Evolutionary conservation across 1,284 basidiomycete species (phyloP).

Genomic region (Rhodotorula sp.): DNA sequence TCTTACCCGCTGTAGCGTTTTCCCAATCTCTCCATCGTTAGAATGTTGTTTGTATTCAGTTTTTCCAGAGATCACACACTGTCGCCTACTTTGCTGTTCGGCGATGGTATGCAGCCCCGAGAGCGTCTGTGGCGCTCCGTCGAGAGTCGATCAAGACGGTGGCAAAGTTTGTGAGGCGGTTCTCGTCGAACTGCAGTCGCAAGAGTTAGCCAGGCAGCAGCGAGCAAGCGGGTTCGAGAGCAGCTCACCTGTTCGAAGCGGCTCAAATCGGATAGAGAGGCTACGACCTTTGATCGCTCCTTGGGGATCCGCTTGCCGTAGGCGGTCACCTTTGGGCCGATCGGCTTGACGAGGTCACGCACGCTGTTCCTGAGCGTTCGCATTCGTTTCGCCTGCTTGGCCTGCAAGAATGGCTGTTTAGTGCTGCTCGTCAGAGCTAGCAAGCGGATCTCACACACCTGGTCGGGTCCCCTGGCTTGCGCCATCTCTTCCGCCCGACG

Average conservation of each 20-base stretch:
- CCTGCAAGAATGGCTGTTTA: not conserved
- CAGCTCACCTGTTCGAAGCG: slow-evolving; percentile 18
- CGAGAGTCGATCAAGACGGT: slow-evolving; percentile 34
- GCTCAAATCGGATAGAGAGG: not conserved
- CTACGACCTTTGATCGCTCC: slow-evolving; percentile 27
- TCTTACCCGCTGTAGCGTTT: not conserved
- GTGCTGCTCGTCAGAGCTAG: not conserved
- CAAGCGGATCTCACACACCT: slow-evolving; percentile 12
- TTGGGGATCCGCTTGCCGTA: slow-evolving; percentile 37
- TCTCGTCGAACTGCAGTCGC: slow-evolving; percentile 27
- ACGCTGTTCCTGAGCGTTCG: slow-evolving; percentile 27
- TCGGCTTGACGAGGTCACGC: slow-evolving; percentile 18
- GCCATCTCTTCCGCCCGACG: slow-evolving; percentile 19
- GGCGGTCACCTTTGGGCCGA: slow-evolving; percentile 26
- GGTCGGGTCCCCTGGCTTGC: slow-evolving; percentile 17
- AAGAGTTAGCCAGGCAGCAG: not conserved
- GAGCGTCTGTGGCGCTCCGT: slow-evolving; percentile 22
- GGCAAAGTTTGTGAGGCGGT: slow-evolving; percentile 27
- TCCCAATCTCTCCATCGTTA: not conserved
- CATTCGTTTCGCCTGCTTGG: slow-evolving; percentile 32
- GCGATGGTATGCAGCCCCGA: slow-evolving; percentile 33
- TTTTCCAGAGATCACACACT: not conserved
- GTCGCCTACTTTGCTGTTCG: slow-evolving; percentile 25
- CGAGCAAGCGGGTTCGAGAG: not conserved
- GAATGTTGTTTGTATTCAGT: not conserved